Evolutionary conservation across 768 basidiomycete species (phyloP).

Genomic region (Mycena alexandri): DNA sequence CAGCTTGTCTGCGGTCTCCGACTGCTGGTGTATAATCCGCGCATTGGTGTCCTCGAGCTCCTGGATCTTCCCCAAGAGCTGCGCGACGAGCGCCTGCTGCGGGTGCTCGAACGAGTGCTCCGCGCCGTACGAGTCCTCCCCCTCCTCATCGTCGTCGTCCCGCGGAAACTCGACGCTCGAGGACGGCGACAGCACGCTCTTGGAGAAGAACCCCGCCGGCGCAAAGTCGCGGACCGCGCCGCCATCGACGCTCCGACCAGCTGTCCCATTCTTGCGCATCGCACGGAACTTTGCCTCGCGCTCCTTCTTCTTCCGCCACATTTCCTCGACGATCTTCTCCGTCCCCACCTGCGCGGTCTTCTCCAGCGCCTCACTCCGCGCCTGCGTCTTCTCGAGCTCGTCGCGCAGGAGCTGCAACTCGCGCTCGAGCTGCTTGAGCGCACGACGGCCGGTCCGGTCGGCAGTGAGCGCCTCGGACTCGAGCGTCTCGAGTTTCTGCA

Average conservation of each 20-base stretch:
- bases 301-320: slow-evolving; percentile 61
- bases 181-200: slow-evolving; percentile 25
- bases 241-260: slow-evolving; percentile 47
- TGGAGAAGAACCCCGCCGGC: slow-evolving; percentile 59
- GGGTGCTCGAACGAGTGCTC: slow-evolving; percentile 33
- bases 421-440: slow-evolving; percentile 79
- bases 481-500: slow-evolving; percentile 79
- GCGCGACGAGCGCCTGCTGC: slow-evolving; percentile 72
- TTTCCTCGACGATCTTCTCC: slow-evolving; percentile 56
- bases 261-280: slow-evolving; percentile 56
- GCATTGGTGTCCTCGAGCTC: slow-evolving; percentile 83
- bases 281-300: slow-evolving; percentile 68
- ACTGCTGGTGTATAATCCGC: slow-evolving; percentile 75
- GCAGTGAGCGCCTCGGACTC: slow-evolving; percentile 76
- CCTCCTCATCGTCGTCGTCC: slow-evolving; percentile 6
- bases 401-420: slow-evolving; percentile 82
- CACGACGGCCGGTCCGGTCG: slow-evolving; percentile 76
- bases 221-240: slow-evolving; percentile 69
- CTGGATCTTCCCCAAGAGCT: slow-evolving; percentile 79
- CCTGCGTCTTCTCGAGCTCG: slow-evolving; percentile 83
- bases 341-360: slow-evolving; percentile 66
- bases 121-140: slow-evolving; percentile 17
- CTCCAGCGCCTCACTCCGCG: slow-evolving; percentile 78
- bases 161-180: slow-evolving; percentile 24
- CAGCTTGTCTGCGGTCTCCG: slow-evolving; percentile 69